These are phyloP conservation scores for Crithidia acanthocephali DNA, from an alignment of 208 protist genomes.

Conservation along the genomic window DNA sequence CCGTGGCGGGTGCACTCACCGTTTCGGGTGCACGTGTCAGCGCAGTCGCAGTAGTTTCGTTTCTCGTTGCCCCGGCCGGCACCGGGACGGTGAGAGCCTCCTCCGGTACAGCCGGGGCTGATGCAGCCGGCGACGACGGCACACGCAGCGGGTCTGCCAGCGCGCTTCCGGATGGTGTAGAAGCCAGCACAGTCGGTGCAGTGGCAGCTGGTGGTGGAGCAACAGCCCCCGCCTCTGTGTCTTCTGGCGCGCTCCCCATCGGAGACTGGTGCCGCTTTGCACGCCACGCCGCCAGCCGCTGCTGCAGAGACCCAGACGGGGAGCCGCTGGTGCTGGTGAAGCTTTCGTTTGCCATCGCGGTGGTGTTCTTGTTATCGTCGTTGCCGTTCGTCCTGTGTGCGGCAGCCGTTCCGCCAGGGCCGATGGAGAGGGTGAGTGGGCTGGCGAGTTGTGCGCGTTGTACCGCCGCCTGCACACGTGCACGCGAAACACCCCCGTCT, in stretches of 20 bases:
- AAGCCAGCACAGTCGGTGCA: too few species aligned
- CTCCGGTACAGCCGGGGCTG: too few species aligned
- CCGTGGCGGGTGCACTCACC: not conserved
- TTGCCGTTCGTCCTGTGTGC: not conserved
- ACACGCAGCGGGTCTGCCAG: not conserved
- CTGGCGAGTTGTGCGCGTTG: conserved; percentile 12
- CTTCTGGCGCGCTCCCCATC: not conserved
- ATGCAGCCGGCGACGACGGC: too few species aligned
- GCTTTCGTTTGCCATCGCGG: not conserved
- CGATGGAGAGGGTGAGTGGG: conserved; percentile 9
- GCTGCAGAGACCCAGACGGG: conserved; percentile 22
- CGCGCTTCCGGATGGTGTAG: too few species aligned
- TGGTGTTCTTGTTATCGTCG: not conserved
- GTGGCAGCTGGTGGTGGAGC: too few species aligned
- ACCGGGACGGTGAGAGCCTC: too few species aligned
- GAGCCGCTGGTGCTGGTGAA: not conserved
- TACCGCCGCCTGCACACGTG: conserved; percentile 18
- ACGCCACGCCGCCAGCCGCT: conserved; percentile 57
- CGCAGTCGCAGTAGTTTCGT: too few species aligned
- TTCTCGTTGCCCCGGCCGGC: too few species aligned
- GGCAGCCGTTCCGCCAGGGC: not conserved
- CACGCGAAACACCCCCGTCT: conserved; percentile 2
- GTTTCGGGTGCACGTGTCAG: too few species aligned
- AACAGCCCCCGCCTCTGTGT: too few species aligned
- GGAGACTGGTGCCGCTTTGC: conserved; percentile 30